Evolutionary conservation across 2,329 filamentous ascomycete genomes (phyloP), one percentile per base, ranked within the genome.

Genomic region (Hansfordia pulvinata): DNA sequence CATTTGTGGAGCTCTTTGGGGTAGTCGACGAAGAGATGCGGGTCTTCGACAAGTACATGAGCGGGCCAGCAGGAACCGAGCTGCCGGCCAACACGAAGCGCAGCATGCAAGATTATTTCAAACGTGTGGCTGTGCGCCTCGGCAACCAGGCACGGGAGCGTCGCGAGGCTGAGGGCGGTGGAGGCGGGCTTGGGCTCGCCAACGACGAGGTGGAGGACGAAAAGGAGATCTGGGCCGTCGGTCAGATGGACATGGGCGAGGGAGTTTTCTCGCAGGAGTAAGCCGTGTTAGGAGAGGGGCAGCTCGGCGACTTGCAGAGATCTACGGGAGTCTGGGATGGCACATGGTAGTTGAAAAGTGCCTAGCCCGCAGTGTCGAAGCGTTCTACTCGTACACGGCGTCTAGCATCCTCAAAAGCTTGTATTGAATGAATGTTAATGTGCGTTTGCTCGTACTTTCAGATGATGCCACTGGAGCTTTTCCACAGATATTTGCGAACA

Each of bases 31-130:
- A 86, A 35, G 90, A 94, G 46, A 67, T 64, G 32, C 76, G 71
- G 35, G 73, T 94, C 12, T 96, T 94, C 49, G 86, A 94, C 41
- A 86, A 86, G 55, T 96, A 85, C 54, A 76, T 94, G 60, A 62
- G 69, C 8, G 73, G 75, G 0, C 63, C 76, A 2, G 71, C 69
- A 2, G 63, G 58, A 5, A 68, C 69, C 26, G 69, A 72, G 3
- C 53, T 94, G 32, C 64, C 75, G 7, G 55, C 81, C 1, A 77
- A 71, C 20, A 74, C 74, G 11, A 90, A 92, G 65, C 69, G 88
- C 40, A 85, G 78, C 50, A 94, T 98, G 79, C 69, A 76, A 32
- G 90, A 98, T 51, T 98, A 98, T 58, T 96, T 96, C 60, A 93
- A 93, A 64, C 67, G 90, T 21, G 82, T 98, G 36, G 84, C 84